These are phyloP conservation scores for Acanthochlamys bracteata DNA, from an alignment of 106 monocot species.

Conservation along the genomic window DNA sequence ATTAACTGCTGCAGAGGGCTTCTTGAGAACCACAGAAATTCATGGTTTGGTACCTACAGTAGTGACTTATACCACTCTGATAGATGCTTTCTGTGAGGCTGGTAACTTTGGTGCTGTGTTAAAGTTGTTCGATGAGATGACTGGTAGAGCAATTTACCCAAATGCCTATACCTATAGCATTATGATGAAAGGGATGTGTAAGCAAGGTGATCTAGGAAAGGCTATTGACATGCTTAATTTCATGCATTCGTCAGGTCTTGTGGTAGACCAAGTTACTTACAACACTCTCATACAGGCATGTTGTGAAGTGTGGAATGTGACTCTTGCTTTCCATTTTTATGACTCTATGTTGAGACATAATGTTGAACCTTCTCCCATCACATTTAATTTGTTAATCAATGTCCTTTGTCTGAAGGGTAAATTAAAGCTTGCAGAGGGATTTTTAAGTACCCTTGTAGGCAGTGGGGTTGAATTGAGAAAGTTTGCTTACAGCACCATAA, in stretches of 20 bases:
- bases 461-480: slow-evolving; percentile 43
- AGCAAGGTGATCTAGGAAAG: slow-evolving; percentile 19
- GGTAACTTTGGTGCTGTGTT: slow-evolving; percentile 27
- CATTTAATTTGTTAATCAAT: slow-evolving; percentile 65
- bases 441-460: slow-evolving; percentile 24
- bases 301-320: slow-evolving; percentile 24
- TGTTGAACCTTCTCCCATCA: slow-evolving; percentile 42
- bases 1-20: slow-evolving; percentile 20
- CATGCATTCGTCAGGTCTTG: slow-evolving; percentile 32
- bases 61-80: slow-evolving; percentile 65
- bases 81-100: slow-evolving; percentile 47
- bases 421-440: slow-evolving; percentile 30
- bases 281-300: slow-evolving; percentile 72
- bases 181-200: slow-evolving; percentile 68
- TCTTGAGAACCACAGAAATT: slow-evolving; percentile 19
- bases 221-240: slow-evolving; percentile 32
- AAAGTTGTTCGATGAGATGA: slow-evolving; percentile 54
- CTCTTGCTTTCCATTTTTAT: slow-evolving; percentile 30
- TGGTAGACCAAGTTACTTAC: slow-evolving; percentile 44
- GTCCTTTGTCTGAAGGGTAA: slow-evolving; percentile 27
- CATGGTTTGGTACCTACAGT: slow-evolving; percentile 40
- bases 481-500: slow-evolving; percentile 58
- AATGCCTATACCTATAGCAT: slow-evolving; percentile 56
- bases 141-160: slow-evolving; percentile 33
- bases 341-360: slow-evolving; percentile 29